These are phyloP conservation scores for Blastobotrys aristatus DNA, from an alignment of 1,139 yeast genomes.

Conservation along the genomic window DNA sequence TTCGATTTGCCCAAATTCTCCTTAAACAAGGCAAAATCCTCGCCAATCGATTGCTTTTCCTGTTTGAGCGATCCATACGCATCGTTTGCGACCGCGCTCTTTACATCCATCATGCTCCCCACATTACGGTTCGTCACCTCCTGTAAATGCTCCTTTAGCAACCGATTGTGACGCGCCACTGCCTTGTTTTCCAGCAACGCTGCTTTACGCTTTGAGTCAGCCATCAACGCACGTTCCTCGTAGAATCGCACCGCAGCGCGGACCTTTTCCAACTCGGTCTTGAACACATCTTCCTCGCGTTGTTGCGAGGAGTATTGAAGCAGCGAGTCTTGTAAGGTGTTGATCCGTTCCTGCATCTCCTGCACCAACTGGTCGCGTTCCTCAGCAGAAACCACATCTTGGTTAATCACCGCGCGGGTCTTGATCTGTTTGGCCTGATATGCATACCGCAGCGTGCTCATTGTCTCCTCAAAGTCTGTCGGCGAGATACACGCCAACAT, in stretches of 20 bases:
- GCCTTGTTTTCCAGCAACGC: slow-evolving; percentile 33
- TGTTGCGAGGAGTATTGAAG: slow-evolving; percentile 24
- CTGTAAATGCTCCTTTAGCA: slow-evolving; percentile 32
- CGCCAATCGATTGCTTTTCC: slow-evolving; percentile 19
- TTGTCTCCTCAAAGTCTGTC: slow-evolving; percentile 66
- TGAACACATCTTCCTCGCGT: slow-evolving; percentile 28
- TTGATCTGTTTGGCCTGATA: slow-evolving; percentile 66
- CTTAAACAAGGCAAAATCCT: slow-evolving; percentile 18
- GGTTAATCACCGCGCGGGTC: slow-evolving; percentile 52
- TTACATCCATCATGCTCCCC: slow-evolving; percentile 7
- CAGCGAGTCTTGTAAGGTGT: slow-evolving; percentile 34
- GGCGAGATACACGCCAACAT: slow-evolving; percentile 78
- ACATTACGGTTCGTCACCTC: slow-evolving; percentile 32
- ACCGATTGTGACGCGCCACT: slow-evolving; percentile 31
- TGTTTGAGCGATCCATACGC: slow-evolving; percentile 18
- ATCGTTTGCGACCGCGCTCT: neutral
- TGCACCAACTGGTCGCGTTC: slow-evolving; percentile 36
- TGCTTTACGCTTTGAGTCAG: slow-evolving; percentile 35
- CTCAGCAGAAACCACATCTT: slow-evolving; percentile 39
- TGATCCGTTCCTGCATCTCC: slow-evolving; percentile 41
- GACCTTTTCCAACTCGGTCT: slow-evolving; percentile 33
- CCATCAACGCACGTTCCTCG: slow-evolving; percentile 40
- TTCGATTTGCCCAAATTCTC: neutral
- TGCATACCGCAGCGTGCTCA: slow-evolving; percentile 70
- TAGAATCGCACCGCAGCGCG: slow-evolving; percentile 38